phyloP scores from a whole-genome alignment of 1,284 basidiomycete species.

The Tausonia pullulans region DNA sequence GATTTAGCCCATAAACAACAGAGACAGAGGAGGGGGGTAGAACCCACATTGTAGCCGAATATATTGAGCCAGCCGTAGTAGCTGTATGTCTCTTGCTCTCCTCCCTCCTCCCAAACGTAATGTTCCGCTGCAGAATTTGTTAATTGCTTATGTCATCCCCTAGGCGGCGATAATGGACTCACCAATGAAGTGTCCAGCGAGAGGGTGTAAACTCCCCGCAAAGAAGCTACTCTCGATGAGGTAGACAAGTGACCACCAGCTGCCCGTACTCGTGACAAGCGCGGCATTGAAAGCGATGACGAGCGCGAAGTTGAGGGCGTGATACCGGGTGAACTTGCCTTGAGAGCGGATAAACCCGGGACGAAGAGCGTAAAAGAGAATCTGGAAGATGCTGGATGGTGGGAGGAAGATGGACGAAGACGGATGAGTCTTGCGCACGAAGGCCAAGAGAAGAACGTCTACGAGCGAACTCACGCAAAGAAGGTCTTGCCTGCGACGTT shows the following conservation, averaged over 20 bases:
- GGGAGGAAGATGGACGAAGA: background rate
- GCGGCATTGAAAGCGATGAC: conserved; percentile 64
- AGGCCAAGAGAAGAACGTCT: background rate
- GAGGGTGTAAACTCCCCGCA: conserved; percentile 88
- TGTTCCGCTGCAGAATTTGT: conserved; percentile 19
- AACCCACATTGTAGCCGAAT: conserved; percentile 81
- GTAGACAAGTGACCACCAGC: conserved; percentile 59
- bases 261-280: conserved; percentile 52
- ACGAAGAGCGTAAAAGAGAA: conserved; percentile 92
- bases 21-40: conserved; percentile 2
- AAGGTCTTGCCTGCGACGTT: conserved; percentile 97
- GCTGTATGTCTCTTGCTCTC: conserved; percentile 82
- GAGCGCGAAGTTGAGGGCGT: conserved; percentile 59
- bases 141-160: too few species aligned
- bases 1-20: background rate
- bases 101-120: conserved; percentile 18
- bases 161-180: conserved; percentile 36
- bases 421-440: background rate
- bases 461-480: conserved; percentile 59
- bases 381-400: conserved; percentile 77
- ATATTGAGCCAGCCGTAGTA: conserved; percentile 90
- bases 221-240: conserved; percentile 82
- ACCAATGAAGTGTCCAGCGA: conserved; percentile 94
- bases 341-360: conserved; percentile 89
- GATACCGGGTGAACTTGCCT: conserved; percentile 62